These are phyloP conservation scores for Stephania cephalantha DNA, from an alignment of 164 flowering plant genomes.

Conservation along the genomic window DNA sequence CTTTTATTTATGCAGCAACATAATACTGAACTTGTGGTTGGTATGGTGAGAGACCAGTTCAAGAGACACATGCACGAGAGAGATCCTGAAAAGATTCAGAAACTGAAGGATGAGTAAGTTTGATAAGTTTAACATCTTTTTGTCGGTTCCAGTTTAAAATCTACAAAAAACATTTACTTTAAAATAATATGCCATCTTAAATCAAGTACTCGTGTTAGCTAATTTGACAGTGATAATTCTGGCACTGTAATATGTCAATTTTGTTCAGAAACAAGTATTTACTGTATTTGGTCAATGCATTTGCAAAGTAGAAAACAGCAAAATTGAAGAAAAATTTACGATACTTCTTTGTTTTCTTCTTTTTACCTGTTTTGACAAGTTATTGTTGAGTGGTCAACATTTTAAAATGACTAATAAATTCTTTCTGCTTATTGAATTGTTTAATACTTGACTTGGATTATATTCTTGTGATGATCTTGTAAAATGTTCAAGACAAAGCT, in stretches of 20 bases:
- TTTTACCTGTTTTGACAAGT: background rate
- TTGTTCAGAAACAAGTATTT: background rate
- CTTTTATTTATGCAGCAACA: slow-evolving; percentile 51
- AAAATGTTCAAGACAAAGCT: background rate
- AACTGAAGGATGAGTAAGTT: slow-evolving; percentile 88
- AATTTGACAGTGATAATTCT: background rate
- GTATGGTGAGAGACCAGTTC: slow-evolving; percentile 86
- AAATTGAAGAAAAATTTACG: background rate
- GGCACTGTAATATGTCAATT: background rate
- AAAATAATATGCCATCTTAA: no score
- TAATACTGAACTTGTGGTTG: slow-evolving; percentile 71
- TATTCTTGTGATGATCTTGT: background rate
- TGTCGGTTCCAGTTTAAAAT: background rate
- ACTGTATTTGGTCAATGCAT: background rate
- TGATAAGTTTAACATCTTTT: slow-evolving; percentile 31
- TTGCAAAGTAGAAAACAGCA: background rate
- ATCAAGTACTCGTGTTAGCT: background rate
- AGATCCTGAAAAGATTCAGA: slow-evolving; percentile 88
- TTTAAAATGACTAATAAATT: no score
- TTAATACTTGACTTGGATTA: background rate
- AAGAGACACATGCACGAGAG: slow-evolving; percentile 80
- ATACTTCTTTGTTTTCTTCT: background rate
- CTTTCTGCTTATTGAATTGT: background rate
- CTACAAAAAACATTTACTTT: no score
- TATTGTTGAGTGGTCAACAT: no score